A percentile compares a stretch with the other conserved stretches of the same genome.
These are phyloP conservation scores for Geosmithia putterillii DNA, from an alignment of 2,329 filamentous ascomycete species.

Conservation along the genomic window DNA sequence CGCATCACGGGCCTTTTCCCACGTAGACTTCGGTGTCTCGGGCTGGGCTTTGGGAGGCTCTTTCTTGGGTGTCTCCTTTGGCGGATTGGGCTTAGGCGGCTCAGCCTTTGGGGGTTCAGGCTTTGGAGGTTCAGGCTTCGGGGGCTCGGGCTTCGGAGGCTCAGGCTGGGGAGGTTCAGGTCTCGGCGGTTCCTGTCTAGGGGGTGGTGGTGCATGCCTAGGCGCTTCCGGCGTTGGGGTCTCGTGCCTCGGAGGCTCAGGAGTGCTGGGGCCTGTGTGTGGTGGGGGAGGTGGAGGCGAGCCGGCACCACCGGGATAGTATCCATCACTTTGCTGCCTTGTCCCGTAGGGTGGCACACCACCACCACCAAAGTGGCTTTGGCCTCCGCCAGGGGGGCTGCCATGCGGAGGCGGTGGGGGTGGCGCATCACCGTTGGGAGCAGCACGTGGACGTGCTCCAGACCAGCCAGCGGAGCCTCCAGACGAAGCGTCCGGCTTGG, in stretches of 20 bases:
- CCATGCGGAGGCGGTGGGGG: conserved; percentile 16
- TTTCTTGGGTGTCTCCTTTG: conserved; percentile 3
- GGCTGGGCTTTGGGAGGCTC: conserved; percentile 5
- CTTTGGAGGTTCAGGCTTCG: conserved; percentile 10
- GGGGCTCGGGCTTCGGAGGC: conserved; percentile 7
- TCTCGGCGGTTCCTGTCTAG: conserved; percentile 3
- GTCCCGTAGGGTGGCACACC: conserved; percentile 3
- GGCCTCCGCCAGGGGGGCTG: conserved; percentile 3
- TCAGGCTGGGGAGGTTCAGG: conserved; percentile 11
- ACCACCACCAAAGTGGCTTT: conserved; percentile 3
- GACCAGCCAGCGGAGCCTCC: conserved; percentile 5
- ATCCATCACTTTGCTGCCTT: neutral
- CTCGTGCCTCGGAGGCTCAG: conserved; percentile 5
- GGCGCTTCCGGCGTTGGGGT: conserved; percentile 2
- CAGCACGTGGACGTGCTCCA: conserved; percentile 13
- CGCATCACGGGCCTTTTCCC: conserved; percentile 10
- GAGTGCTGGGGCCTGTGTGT: conserved; percentile 21
- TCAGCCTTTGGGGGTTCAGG: conserved; percentile 6
- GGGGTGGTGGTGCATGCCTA: conserved; percentile 3
- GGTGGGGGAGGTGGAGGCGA: conserved; percentile 12
- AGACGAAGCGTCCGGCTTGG: conserved; percentile 1
- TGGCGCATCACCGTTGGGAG: conserved; percentile 17
- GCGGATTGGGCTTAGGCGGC: conserved; percentile 8
- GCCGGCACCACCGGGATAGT: conserved; percentile 4
- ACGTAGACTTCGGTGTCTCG: conserved; percentile 6